These are phyloP conservation scores for Yarrowia sp. DNA, from an alignment of 805 yeast genomes.

Conservation along the genomic window DNA sequence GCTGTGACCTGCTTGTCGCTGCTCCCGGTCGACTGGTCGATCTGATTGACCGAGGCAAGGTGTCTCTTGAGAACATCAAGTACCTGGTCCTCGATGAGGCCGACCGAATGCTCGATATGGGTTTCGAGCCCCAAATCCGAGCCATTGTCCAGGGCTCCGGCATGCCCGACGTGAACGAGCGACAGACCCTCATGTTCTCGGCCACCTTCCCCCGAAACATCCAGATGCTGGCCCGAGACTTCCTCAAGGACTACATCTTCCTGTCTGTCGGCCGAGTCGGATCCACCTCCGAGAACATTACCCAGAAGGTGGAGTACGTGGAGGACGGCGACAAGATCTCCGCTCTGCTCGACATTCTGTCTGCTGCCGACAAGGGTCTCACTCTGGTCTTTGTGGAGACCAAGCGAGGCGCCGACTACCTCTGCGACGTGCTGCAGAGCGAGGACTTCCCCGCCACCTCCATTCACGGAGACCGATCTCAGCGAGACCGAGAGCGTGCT, in stretches of 20 bases:
- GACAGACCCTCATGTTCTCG: constrained; percentile 98
- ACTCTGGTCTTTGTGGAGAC: constrained; percentile 96
- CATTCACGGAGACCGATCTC: constrained; percentile 98
- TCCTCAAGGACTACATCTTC: constrained; percentile 92
- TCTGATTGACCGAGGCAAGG: constrained; percentile 89
- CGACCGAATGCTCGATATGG: constrained; percentile 99
- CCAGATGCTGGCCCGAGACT: constrained; percentile 95
- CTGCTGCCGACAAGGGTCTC: constrained; percentile 78
- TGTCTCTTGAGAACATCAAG: constrained; percentile 84
- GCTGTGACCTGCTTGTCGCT: constrained; percentile 95
- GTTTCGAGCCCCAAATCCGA: constrained; percentile 99
- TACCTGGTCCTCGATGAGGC: constrained; percentile 97
- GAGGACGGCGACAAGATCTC: constrained; percentile 92
- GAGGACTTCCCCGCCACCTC: constrained; percentile 96
- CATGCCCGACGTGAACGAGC: constrained; percentile 86
- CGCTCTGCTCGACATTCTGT: constrained; percentile 80
- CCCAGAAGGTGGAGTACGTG: constrained; percentile 88
- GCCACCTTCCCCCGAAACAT: constrained; percentile 99
- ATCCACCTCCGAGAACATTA: constrained; percentile 96
- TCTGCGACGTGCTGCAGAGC: constrained; percentile 85
- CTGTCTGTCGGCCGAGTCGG: constrained; percentile 98
- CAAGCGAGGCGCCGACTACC: constrained; percentile 95
- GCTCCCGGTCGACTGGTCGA: constrained; percentile 99
- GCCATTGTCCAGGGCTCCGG: constrained; percentile 96
- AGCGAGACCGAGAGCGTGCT: constrained; percentile 96